Conservation (phyloP, 2,329 filamentous ascomycete genomes). For the Teratosphaeria gauchensis region DNA sequence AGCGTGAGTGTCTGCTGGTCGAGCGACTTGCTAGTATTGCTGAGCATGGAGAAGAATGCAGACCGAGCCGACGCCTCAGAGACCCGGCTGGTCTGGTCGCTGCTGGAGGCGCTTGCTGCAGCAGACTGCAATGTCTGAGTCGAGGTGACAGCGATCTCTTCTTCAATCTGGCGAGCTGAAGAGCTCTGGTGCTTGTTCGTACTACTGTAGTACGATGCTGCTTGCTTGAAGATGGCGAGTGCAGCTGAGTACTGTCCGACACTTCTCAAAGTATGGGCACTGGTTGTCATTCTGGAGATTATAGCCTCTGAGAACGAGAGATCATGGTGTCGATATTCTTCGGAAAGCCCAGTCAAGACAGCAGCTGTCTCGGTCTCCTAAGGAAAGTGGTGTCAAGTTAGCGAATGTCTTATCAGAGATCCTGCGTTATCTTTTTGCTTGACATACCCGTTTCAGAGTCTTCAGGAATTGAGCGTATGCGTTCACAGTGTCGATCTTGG, state of each 20-base stretch:
- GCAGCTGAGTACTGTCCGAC: slow-evolving; percentile 37
- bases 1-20: slow-evolving; percentile 34
- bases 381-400: background rate
- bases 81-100: slow-evolving; percentile 27
- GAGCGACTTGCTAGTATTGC: slow-evolving; percentile 28
- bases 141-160: slow-evolving; percentile 33
- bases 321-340: slow-evolving; percentile 40
- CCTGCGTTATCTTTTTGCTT: background rate
- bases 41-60: slow-evolving; percentile 34
- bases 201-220: slow-evolving; percentile 26
- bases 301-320: slow-evolving; percentile 17
- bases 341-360: slow-evolving; percentile 38
- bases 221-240: slow-evolving; percentile 39
- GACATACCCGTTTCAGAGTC: slow-evolving; percentile 29
- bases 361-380: slow-evolving; percentile 34
- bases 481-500: slow-evolving; percentile 38
- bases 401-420: too few relatives aligned
- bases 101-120: slow-evolving; percentile 16
- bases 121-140: slow-evolving; percentile 33
- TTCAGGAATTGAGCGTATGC: slow-evolving; percentile 40
- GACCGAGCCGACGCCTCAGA: slow-evolving; percentile 37
- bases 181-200: slow-evolving; percentile 23
- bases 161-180: slow-evolving; percentile 34
- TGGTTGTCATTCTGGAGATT: slow-evolving; percentile 24
- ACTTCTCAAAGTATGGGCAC: slow-evolving; percentile 38